Base-by-base conservation (phyloP, 2,329 filamentous ascomycete genomes). In the Colletotrichum lindemuthianum region DNA sequence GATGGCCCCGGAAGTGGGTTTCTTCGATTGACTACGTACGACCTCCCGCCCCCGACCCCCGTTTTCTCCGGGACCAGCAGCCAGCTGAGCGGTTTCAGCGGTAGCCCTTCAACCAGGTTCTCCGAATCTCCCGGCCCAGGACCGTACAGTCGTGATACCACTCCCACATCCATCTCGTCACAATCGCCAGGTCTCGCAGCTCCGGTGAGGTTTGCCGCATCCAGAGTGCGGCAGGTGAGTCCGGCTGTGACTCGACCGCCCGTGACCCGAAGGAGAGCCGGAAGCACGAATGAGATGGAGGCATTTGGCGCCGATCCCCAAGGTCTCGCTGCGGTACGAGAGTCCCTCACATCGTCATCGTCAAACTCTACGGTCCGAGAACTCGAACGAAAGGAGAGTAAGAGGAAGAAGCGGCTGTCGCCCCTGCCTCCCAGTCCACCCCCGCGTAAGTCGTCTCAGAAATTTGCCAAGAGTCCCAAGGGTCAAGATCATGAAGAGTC, bases 131-230 rank as follows among this genome's bases (percentile, higher is more conserved):
- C 88, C 1, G 86, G 86, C 1, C 87, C 90, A 10, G 87, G 89
- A 2, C 79, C 87, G 6, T 93, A 92, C 75, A 93, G 91, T 72
- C 85, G 91, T 67, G 90, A 91, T 64, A 93, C 91, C 1, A 93
- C 91, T 3, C 91, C 91, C 7, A 93, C 90, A 5, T 93, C 91
- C 9, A 88, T 91, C 67, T 90, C 89, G 8, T 93, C 91, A 1
- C 89, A 90, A 70, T 93, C 90, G 13, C 90, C 91, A 4, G 84
- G 86, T 3, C 75, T 90, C 5, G 76, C 87, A 73, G 83, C 72
- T 66, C 86, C 77, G 58, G 80, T 74, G 66, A 81, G 77, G 66
- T 81, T 73, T 69, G 82, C 75, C 33, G 77, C 79, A 53, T 74
- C 80, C n/a, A 82, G 83, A 69, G 72, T 75, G 63, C 82, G 82